Base-by-base conservation (phyloP, 495 filamentous ascomycete species). In the Chaetomium fimeti region DNA sequence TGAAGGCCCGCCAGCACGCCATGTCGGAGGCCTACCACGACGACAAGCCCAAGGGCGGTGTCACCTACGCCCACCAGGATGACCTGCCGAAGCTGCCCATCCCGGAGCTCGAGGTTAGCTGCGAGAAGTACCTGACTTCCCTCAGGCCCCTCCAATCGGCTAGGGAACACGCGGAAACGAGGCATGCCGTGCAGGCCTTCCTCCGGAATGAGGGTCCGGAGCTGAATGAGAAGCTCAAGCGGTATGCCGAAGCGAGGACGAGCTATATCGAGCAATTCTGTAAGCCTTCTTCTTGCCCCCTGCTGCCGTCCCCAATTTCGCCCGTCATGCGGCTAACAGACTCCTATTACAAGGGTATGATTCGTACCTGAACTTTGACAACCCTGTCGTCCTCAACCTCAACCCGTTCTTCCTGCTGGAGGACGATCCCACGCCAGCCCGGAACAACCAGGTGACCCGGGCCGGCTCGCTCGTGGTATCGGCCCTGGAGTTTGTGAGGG, bases 221-320 rank as follows among this genome's bases (percentile, higher is more conserved):
- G 48, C 79, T 98, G 60, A 92, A 98, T 70, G 91, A 93, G 68
- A 89, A 87, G 75, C 77, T 98, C 56, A 94, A 91, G 82, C 89
- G 89, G 74, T 98, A 98, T 82, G 92, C 95, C n/a, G 84, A 83
- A 6, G 92, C 88, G 25, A 92, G 92, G 77, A 91, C 91, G 12
- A 98, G 95, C 74, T 98, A 95, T 72, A 98, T 98, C 65, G 94
- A 98, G 73, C 94, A 98, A 73, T 98, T 98, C 68, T 98, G 93
- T 98, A 86, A 64, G 93, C 85, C 24, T 40, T 15, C 53, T 25
- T 53, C 57, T 3, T 28, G 16, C 38, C 27, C 5, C 27, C 32
- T 9, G 22, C 8, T 36, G 32, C 32, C 8, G 32, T 36, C 32
- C 32, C 1, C 32, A 25, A 42, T 28, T 28, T 13, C 51, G 18